These are phyloP conservation scores for Beta lomatogona DNA, from an alignment of 179 eudicot genomes.

Conservation along the genomic window DNA sequence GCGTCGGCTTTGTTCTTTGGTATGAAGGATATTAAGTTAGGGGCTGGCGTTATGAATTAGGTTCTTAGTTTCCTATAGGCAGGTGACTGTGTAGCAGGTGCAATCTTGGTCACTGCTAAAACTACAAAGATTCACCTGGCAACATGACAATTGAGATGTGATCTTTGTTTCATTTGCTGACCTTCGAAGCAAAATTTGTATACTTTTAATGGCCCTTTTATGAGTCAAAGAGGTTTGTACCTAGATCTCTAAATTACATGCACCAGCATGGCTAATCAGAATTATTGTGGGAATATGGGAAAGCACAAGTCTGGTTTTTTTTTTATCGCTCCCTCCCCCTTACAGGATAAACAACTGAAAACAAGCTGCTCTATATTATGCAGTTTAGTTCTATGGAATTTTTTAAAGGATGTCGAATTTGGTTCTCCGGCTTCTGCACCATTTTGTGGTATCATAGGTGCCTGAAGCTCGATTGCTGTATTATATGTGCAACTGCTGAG, in stretches of 20 bases:
- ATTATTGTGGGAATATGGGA: background rate
- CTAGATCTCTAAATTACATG: background rate
- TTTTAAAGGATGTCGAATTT: background rate
- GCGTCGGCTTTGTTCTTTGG: background rate
- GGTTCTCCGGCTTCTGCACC: background rate
- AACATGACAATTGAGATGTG: too few relatives aligned
- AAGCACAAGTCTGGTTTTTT: background rate
- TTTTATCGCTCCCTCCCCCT: background rate
- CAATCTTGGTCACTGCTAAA: background rate
- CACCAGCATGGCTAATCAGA: background rate
- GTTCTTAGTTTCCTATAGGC: background rate
- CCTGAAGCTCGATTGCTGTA: background rate
- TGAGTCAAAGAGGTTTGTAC: background rate
- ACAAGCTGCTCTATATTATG: background rate
- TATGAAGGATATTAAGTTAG: slow-evolving; percentile 7
- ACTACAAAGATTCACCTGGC: background rate
- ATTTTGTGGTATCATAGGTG: background rate
- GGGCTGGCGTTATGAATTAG: background rate
- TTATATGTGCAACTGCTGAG: background rate
- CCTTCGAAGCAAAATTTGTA: background rate
- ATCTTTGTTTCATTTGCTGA: background rate
- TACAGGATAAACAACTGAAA: slow-evolving; percentile 1
- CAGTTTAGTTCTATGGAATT: slow-evolving; percentile 1
- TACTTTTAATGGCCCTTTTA: background rate
- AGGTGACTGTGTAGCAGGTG: background rate